Evolutionary conservation across 129 eudicot species (phyloP), one percentile per base, ranked within the genome.

Genomic region (Cynara cardunculus): DNA sequence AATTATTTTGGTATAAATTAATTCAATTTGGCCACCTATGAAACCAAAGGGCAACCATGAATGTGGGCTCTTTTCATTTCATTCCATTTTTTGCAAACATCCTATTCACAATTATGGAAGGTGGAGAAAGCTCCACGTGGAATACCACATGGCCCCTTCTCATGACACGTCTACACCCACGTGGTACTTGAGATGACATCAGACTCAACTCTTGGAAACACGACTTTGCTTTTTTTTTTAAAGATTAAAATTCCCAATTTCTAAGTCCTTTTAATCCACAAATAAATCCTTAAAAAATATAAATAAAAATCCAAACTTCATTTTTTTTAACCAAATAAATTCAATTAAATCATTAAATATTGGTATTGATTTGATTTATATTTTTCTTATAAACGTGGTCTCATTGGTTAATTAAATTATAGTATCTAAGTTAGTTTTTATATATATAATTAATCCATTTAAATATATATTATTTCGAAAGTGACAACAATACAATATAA

Each of bases 41-140:
- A 66, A 74, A 26, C 84, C 56, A 74, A 81, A 67, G 68, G 84
- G 69, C 80, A 66, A 39, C 28, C 8, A 39, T 37, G 13, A 39
- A 32, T 70, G 74, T 77, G 73, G 37, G 81, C 25, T 74, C 74
- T 66, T 66, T n/a, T n/a, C n/a, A n/a, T 11, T 62, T 81, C 68
- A 25, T 66, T 44, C 44, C n/a, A 25, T 3, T 56, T 56, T 46
- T 56, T 56, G 24, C 65, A 18, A 56, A 56, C 2, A 56, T 56
- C 65, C 24, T 56, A 49, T 41, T 41, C 66, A 41, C 26, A 56
- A 64, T 62, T 18, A 22, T 35, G 7, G 74, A 82, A 70, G 74
- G 68, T 82, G 86, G 78, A 83, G 82, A 27, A 13, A 72, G 82
- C 82, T 71, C 82, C 82, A 83, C 79, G 80, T 71, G 86, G 85